These are phyloP conservation scores for Arbutus unedo DNA, from an alignment of 148 eudicot genomes.

Conservation along the genomic window DNA sequence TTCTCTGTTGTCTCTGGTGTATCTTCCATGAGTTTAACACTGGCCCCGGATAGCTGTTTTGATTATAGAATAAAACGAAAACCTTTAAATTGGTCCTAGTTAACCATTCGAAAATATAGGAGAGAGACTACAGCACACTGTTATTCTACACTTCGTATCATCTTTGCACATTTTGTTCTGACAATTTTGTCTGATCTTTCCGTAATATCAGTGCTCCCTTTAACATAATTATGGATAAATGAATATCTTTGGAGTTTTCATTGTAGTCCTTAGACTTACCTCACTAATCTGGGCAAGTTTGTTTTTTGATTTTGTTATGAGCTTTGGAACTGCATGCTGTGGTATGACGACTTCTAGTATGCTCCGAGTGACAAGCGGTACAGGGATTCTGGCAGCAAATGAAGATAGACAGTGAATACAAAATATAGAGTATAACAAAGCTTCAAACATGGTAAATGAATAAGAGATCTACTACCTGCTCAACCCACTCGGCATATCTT, in stretches of 20 bases:
- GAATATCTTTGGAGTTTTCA: neutral
- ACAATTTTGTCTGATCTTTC: neutral
- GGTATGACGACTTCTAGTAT: constrained; percentile 89
- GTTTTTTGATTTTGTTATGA: constrained; percentile 67
- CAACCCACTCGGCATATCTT: constrained; percentile 50
- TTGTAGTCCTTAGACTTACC: constrained; percentile 32
- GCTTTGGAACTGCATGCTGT: constrained; percentile 72
- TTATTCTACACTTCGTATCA: neutral
- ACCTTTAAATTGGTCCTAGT: neutral
- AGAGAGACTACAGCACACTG: constrained; percentile 5
- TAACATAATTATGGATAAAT: neutral
- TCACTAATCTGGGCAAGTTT: constrained; percentile 93
- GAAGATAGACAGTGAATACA: neutral
- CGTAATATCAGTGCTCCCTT: neutral
- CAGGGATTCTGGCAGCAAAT: constrained; percentile 45
- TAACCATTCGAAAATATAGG: neutral
- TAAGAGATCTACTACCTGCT: constrained; percentile 44
- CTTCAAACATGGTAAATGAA: neutral
- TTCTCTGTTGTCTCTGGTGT: constrained; percentile 63
- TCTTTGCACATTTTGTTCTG: neutral
- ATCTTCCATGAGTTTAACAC: constrained; percentile 73
- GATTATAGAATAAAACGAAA: neutral
- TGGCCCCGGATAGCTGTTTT: constrained; percentile 93
- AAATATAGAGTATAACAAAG: neutral
- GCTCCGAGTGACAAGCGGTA: constrained; percentile 80